phyloP scores from a whole-genome alignment of 1,139 yeast genomes.

The Zygosaccharomyces sapae region DNA sequence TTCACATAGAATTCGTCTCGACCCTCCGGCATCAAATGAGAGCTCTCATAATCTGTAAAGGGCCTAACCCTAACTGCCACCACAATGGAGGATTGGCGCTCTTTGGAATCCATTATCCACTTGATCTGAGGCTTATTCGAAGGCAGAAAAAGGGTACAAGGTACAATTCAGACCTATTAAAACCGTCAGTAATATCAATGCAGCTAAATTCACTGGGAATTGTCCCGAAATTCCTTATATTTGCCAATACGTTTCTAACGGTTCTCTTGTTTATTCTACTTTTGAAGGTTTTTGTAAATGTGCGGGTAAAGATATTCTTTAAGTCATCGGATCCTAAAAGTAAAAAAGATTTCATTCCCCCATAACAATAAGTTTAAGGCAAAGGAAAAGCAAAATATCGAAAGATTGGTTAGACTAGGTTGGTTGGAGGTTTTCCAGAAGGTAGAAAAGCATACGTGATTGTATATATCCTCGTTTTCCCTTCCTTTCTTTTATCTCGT shows the following conservation, averaged over 20 bases:
- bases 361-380: no score
- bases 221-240: background rate
- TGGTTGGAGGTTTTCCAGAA: background rate
- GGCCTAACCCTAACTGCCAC: conserved; percentile 87
- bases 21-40: conserved; percentile 42
- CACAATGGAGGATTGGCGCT: conserved; percentile 60
- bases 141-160: background rate
- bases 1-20: conserved; percentile 20
- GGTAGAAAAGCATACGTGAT: background rate
- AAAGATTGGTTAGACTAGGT: background rate
- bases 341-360: background rate
- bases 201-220: background rate
- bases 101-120: conserved; percentile 5
- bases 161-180: background rate
- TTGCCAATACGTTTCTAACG: background rate
- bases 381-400: background rate
- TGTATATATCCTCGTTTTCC: background rate
- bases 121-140: background rate
- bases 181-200: background rate
- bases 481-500: background rate
- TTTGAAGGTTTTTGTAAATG: conserved; percentile 7
- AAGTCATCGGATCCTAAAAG: conserved; percentile 1
- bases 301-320: conserved; percentile 6
- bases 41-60: conserved; percentile 57
- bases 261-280: background rate